Evolutionary conservation across 2,329 filamentous ascomycete genomes (phyloP).

Genomic region (Mycosphaerella sp.): DNA sequence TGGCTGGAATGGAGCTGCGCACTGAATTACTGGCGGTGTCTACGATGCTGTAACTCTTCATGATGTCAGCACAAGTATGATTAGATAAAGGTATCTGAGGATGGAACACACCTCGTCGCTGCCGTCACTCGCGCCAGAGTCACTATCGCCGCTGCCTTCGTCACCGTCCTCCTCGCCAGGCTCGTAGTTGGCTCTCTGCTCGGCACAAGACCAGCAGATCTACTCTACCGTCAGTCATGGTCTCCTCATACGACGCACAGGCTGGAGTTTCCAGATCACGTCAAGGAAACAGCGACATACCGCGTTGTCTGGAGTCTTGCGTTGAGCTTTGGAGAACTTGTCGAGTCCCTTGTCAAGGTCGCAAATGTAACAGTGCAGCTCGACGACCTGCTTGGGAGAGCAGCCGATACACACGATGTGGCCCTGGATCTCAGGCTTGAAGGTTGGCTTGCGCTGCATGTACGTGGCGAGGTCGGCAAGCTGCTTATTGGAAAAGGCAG

Average conservation of each 20-base stretch:
- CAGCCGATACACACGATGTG: constrained; percentile 24
- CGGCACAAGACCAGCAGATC: constrained; percentile 23
- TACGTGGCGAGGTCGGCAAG: constrained; percentile 3
- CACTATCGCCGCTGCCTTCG: constrained; percentile 5
- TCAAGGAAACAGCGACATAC: constrained; percentile 12
- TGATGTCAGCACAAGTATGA: neutral
- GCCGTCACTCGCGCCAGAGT: constrained; percentile 9
- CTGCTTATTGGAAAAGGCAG: constrained; percentile 12
- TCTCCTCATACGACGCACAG: too few species aligned
- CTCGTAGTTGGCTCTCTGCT: constrained; percentile 18
- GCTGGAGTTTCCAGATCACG: too few species aligned
- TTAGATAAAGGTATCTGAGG: neutral
- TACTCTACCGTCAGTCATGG: constrained; percentile 1
- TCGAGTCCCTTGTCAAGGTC: constrained; percentile 21
- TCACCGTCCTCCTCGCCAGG: constrained; percentile 16
- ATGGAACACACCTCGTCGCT: too few species aligned
- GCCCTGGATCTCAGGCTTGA: constrained; percentile 10
- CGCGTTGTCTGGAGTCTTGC: constrained; percentile 22
- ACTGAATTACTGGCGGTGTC: constrained; percentile 3
- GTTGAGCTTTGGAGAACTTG: constrained; percentile 26
- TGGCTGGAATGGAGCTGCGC: constrained; percentile 11
- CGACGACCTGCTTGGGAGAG: constrained; percentile 19
- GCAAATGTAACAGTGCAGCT: constrained; percentile 27
- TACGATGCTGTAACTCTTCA: neutral
- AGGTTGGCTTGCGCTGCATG: neutral